A percentile compares a stretch with the other conserved stretches of the same genome.
Conservation (phyloP, 148 eudicot genomes). For the Vaccinium corymbosum region DNA sequence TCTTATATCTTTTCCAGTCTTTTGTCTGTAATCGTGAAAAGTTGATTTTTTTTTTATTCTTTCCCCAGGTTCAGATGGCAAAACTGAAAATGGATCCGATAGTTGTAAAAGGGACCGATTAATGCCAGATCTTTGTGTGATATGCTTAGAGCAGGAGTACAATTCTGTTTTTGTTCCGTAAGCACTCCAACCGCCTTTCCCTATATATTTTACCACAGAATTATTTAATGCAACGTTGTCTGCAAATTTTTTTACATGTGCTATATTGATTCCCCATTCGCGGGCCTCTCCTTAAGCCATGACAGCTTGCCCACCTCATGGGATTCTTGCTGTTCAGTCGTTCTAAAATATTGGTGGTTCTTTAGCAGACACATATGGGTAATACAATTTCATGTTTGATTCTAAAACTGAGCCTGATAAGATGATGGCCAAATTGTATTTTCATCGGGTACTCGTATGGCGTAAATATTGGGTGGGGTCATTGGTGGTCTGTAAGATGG, state of each 20-base stretch:
- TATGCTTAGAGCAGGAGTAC: constrained; percentile 93
- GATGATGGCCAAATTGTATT: neutral
- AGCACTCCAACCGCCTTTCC: constrained; percentile 22
- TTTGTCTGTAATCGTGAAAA: constrained; percentile 5
- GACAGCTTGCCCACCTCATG: neutral
- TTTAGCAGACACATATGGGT: neutral
- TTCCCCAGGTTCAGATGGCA: constrained; percentile 45
- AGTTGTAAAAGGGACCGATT: constrained; percentile 50
- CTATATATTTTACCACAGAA: neutral
- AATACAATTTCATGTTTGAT: neutral
- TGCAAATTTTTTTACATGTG: neutral
- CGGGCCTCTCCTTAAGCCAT: neutral
- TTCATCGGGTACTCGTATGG: neutral
- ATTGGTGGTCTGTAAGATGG: neutral
- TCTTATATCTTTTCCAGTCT: neutral
- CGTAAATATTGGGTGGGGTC: neutral
- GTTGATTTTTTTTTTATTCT: neutral
- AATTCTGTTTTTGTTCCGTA: constrained; percentile 99
- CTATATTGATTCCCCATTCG: neutral
- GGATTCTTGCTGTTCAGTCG: neutral
- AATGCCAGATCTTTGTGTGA: constrained; percentile 92
- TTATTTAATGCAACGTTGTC: neutral
- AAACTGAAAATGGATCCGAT: constrained; percentile 62
- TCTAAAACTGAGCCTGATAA: neutral
- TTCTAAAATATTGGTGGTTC: constrained; percentile 3